Conservation (phyloP, 306 rosid genomes). For the Sindora glabra region DNA sequence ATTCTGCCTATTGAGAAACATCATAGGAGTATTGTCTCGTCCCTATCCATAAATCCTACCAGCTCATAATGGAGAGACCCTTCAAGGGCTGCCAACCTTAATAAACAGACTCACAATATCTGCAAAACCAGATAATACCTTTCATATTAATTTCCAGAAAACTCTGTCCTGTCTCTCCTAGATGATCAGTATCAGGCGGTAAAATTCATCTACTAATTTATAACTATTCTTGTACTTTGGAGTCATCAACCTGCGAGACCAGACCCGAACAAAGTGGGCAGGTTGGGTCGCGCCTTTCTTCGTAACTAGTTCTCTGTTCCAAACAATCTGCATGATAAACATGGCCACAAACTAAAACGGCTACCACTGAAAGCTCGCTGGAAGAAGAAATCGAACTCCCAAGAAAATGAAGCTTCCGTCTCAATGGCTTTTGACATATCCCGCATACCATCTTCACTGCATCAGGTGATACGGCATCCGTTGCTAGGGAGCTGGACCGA, state of each 20-base stretch:
- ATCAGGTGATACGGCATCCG: slow-evolving; percentile 41
- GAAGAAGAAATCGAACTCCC: slow-evolving; percentile 42
- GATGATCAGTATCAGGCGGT: slow-evolving; percentile 12
- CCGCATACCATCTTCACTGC: slow-evolving; percentile 49
- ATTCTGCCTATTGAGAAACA: not conserved
- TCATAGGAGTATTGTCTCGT: not conserved
- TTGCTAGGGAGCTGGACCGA: slow-evolving; percentile 35
- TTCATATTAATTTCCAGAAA: not conserved
- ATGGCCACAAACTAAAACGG: slow-evolving; percentile 84
- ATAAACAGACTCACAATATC: slow-evolving; percentile 4
- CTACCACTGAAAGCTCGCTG: slow-evolving; percentile 58
- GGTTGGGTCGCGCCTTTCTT: slow-evolving; percentile 59
- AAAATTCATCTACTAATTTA: not conserved
- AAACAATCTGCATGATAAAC: slow-evolving; percentile 82
- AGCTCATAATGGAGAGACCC: not conserved
- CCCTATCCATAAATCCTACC: slow-evolving; percentile 4
- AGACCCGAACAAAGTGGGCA: slow-evolving; percentile 56
- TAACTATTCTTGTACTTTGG: slow-evolving; percentile 19
- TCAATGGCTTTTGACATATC: slow-evolving; percentile 63
- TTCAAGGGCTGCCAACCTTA: not conserved
- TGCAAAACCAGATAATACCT: not conserved
- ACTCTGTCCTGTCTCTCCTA: slow-evolving; percentile 1
- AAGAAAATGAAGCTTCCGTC: slow-evolving; percentile 37
- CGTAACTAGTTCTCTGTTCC: slow-evolving; percentile 50
- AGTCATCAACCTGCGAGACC: slow-evolving; percentile 27